Evolutionary conservation across 1,139 yeast species (phyloP).

Genomic region (Lizanozyma gosingica): DNA sequence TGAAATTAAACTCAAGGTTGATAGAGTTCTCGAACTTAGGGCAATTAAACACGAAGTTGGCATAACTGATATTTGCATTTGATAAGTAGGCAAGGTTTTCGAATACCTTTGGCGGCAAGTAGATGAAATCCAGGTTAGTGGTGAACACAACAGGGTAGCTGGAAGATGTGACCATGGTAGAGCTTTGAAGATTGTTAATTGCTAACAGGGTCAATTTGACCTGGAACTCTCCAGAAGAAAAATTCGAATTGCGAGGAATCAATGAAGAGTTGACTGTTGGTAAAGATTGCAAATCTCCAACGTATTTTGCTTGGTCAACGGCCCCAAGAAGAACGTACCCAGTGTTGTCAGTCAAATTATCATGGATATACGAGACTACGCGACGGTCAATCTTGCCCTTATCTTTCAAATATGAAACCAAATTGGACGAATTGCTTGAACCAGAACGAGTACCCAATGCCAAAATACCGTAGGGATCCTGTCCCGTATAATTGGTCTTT

Average conservation of each 20-base stretch:
- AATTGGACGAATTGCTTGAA: background rate
- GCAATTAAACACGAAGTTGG: background rate
- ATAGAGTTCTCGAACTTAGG: background rate
- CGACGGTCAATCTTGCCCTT: background rate
- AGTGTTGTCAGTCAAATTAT: slow-evolving; percentile 3
- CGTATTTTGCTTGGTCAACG: slow-evolving; percentile 41
- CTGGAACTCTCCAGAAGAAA: background rate
- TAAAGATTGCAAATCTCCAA: slow-evolving; percentile 31
- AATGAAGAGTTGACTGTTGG: slow-evolving; percentile 10
- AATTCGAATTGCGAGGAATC: background rate
- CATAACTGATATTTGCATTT: background rate
- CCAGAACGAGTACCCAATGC: background rate
- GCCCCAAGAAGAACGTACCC: slow-evolving; percentile 54
- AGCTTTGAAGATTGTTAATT: background rate
- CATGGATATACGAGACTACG: background rate
- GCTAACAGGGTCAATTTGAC: background rate
- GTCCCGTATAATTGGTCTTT: background rate
- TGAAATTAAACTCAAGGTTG: background rate
- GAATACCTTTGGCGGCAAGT: background rate
- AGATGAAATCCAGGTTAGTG: background rate
- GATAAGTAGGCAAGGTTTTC: background rate
- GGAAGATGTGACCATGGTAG: background rate
- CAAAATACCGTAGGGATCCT: background rate
- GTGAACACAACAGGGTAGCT: background rate
- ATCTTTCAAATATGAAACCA: background rate